phyloP scores from a whole-genome alignment of 176 grass and related monocot genomes.

The Secale cereale region DNA sequence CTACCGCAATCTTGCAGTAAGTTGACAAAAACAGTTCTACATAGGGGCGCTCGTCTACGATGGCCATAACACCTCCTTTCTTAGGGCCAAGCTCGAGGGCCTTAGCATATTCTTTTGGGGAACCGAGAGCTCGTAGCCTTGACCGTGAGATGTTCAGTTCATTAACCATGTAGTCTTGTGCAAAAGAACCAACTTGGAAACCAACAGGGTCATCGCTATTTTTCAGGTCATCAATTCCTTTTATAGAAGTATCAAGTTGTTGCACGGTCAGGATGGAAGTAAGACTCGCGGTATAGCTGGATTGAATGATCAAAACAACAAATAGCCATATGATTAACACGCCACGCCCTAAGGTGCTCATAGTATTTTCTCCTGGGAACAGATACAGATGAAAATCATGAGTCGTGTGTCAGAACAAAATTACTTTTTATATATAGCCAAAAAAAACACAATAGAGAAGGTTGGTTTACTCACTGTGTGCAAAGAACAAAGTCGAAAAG shows the following conservation, averaged over 20 bases:
- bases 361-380: constrained; percentile 73
- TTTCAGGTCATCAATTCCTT: constrained; percentile 72
- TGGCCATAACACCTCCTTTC: constrained; percentile 76
- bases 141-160: constrained; percentile 69
- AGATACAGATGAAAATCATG: constrained; percentile 18
- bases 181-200: constrained; percentile 88
- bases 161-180: constrained; percentile 83
- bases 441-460: constrained; percentile 24
- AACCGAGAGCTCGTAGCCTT: constrained; percentile 65
- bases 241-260: constrained; percentile 77
- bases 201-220: constrained; percentile 66
- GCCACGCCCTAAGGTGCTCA: constrained; percentile 74
- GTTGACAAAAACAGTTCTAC: constrained; percentile 66
- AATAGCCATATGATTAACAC: constrained; percentile 95
- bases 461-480: constrained; percentile 78
- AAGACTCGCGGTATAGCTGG: constrained; percentile 95
- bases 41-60: constrained; percentile 85
- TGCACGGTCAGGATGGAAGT: constrained; percentile 97
- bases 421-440: neutral
- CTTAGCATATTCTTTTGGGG: constrained; percentile 60
- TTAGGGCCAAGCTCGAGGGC: constrained; percentile 66
- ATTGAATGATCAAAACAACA: constrained; percentile 96
- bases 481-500: constrained; percentile 97
- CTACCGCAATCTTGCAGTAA: constrained; percentile 70
- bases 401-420: constrained; percentile 10